phyloP scores from a whole-genome alignment of 805 yeast species.

The Monosporozyma unispora region DNA sequence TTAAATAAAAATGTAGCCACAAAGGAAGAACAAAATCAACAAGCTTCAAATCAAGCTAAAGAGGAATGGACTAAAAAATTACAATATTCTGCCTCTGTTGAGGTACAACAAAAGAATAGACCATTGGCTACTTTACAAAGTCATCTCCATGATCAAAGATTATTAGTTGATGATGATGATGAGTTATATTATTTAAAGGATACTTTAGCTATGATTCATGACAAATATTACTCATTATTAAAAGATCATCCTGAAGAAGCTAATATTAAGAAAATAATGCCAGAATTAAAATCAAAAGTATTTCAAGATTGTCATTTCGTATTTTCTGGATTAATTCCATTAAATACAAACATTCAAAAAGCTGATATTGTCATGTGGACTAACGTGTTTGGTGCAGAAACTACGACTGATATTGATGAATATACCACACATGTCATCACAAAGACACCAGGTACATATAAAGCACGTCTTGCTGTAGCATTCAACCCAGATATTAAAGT shows the following conservation, averaged over 20 bases:
- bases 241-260: constrained; percentile 37
- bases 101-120: constrained; percentile 71
- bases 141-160: constrained; percentile 44
- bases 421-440: constrained; percentile 86
- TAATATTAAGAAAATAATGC: constrained; percentile 63
- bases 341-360: constrained; percentile 59
- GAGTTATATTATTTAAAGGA: constrained; percentile 58
- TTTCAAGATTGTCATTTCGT: constrained; percentile 61
- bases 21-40: constrained; percentile 15
- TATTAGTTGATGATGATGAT: constrained; percentile 70
- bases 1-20: constrained; percentile 21
- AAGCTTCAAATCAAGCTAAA: constrained; percentile 28
- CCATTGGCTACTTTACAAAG: constrained; percentile 79
- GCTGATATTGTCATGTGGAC: constrained; percentile 93
- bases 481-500: constrained; percentile 55
- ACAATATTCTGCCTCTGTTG: constrained; percentile 61
- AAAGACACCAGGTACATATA: constrained; percentile 68
- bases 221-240: constrained; percentile 48
- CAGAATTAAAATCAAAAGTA: constrained; percentile 59
- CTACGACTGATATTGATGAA: constrained; percentile 59
- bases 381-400: constrained; percentile 80
- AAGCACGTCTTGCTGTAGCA: constrained; percentile 71
- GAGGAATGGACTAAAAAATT: constrained; percentile 48
- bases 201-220: constrained; percentile 57
- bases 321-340: constrained; percentile 83